Evolutionary conservation across 768 basidiomycete genomes (phyloP), one percentile per base, ranked within the genome.

Genomic region (Auricularia sp.): DNA sequence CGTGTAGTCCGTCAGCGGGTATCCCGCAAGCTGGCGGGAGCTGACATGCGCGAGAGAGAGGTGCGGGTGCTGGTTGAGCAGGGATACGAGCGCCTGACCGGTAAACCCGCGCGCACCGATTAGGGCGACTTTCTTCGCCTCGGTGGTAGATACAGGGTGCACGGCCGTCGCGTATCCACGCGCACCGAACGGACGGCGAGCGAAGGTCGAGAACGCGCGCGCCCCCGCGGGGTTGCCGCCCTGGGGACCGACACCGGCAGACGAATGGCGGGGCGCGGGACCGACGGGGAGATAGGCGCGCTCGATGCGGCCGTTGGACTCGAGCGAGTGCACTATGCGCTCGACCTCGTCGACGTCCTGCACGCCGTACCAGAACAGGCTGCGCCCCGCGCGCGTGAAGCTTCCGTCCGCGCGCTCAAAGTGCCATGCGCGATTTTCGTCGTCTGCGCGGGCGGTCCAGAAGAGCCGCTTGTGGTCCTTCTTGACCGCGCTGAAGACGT

Each of bases 371-470:
- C 97, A 99, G 83, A 97, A 98, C 72, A 99, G 76, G 71, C 87
- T 94, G 76, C 87, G 87, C 21, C 96, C 95, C 18, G 91, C 91
- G 44, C 97, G 83, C 18, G 94, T 96, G 79, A 99, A 99, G 75
- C 91, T 93, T 0, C 97, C 97, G 69, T 98, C 95, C 0, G 97
- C 93, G 64, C 94, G 87, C 79, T 99, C 96, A 71, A 98, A 99
- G 78, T 99, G 96, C 97, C 97, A 99, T 3, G 88, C 84, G 47
- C 95, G 86, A 76, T 97, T 95, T 77, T 98, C 96, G 73, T 98
- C 96, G 68, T 98, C 94, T 3, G 87, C 87, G 69, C 88, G 90
- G 0, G 93, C 88, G n/a, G 95, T 98, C 97, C 97, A 98, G 82
- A 99, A 97, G 47, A 99, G 83, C 65, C 85, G 84, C 67, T 87